phyloP scores from a whole-genome alignment of 805 yeast genomes.

The Yamadazyma kitorensis region DNA sequence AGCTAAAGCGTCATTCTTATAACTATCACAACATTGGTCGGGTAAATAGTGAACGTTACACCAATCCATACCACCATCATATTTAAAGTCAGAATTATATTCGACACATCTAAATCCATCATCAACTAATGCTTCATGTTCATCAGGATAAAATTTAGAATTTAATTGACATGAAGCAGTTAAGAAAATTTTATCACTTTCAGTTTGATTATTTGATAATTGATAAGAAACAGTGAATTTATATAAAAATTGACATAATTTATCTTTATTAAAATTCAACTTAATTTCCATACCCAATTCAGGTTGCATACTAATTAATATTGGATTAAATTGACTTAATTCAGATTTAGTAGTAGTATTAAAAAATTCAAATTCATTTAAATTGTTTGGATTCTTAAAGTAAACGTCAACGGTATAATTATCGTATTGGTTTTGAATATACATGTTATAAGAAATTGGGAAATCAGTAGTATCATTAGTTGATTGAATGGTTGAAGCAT shows the following conservation, averaged over 20 bases:
- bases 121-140: constrained; percentile 6
- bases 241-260: constrained; percentile 16
- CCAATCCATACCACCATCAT: constrained; percentile 19
- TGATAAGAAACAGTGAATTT: constrained; percentile 16
- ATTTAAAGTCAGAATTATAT: constrained; percentile 16
- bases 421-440: constrained; percentile 12
- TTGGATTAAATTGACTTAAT: constrained; percentile 9
- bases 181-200: constrained; percentile 15
- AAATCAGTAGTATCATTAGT: constrained; percentile 14
- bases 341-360: constrained; percentile 5
- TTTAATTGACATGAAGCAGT: constrained; percentile 16
- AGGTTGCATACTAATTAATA: constrained; percentile 12
- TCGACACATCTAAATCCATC: constrained; percentile 16
- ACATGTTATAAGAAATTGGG: constrained; percentile 16
- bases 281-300: constrained; percentile 16
- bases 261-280: constrained; percentile 14
- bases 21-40: constrained; percentile 10
- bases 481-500: constrained; percentile 12
- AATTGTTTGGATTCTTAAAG: constrained; percentile 13
- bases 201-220: constrained; percentile 1
- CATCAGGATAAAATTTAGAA: constrained; percentile 11
- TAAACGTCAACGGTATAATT: constrained; percentile 17
- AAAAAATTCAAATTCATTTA: constrained; percentile 2
- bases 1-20: constrained; percentile 4
- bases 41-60: constrained; percentile 15